These are phyloP conservation scores for Sugiyamaella japonica DNA, from an alignment of 1,139 yeast genomes.

Conservation along the genomic window DNA sequence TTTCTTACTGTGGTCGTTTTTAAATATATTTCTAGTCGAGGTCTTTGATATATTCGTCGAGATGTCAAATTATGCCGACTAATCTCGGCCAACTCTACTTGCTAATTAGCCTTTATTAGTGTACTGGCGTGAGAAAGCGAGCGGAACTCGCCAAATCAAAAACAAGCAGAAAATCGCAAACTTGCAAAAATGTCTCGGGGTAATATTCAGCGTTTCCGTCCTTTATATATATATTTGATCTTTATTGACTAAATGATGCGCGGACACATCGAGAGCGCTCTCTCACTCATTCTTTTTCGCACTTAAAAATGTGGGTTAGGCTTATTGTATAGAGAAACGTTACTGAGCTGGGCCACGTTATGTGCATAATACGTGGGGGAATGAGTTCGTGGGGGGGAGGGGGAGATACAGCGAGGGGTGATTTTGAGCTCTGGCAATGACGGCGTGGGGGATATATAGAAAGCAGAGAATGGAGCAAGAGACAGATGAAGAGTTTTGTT, in stretches of 20 bases:
- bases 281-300: background rate
- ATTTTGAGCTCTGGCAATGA: too few species aligned
- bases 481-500: background rate
- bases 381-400: background rate
- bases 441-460: background rate
- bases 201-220: background rate
- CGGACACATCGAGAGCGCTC: background rate
- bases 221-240: background rate
- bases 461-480: background rate
- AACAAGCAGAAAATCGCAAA: background rate
- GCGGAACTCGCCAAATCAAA: background rate
- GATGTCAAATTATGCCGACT: background rate
- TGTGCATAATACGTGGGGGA: slow-evolving; percentile 1
- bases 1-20: background rate
- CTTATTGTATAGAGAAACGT: background rate
- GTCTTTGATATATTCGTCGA: background rate
- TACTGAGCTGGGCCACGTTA: background rate
- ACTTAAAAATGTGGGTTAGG: background rate
- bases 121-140: background rate
- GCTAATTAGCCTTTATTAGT: background rate
- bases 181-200: too few species aligned
- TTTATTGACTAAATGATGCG: background rate
- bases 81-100: background rate
- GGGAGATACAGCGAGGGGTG: background rate
- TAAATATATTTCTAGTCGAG: background rate